Evolutionary conservation across 2,329 filamentous ascomycete genomes (phyloP), one percentile per base, ranked within the genome.

Genomic region (Penicillium brevicompactum): DNA sequence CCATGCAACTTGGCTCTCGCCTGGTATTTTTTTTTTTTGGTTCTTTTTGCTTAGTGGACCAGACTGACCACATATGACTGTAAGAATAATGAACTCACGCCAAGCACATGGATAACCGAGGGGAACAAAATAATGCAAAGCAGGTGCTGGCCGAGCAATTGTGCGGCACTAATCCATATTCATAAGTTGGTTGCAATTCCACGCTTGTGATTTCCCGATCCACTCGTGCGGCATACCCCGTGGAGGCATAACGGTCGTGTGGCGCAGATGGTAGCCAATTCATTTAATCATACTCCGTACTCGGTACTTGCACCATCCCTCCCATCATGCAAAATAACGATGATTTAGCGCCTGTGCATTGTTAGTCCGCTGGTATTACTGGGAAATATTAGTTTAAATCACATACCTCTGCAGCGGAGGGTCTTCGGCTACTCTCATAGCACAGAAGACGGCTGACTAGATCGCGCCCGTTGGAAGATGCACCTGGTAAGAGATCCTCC

Each of bases 351-450:
- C 75, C 75, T 77, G 43, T 31, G 16, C 13, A 48, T 51, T 18
- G 52, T 69, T 53, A 67, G 58, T 37, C 10, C 4, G 16, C 8
- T 41, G 4, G 59, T n/a, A 32, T 41, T 32, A n/a, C 51, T 56
- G 22, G 45, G 14, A 51, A 24, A 30, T 3, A 27, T 24, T 24
- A 7, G 38, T 16, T 45, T 14, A n/a, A 11, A 21, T 56, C 24
- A 60, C 67, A 63, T 68, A 84, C 88, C 79, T 88, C 73, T 51
- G 79, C 76, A 45, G 92, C 91, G 13, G 83, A 87, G 59, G 88
- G 75, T 61, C 94, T 83, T 38, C 79, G 73, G 11, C 81, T 76
- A 68, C 83, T 88, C 70, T 96, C 87, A 74, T 89, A 99, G 44
- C 80, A 79, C 11, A 99, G 82, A 59, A 96, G 72, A 5, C 76